These are phyloP conservation scores for Pisolithus thermaeus DNA, from an alignment of 1,284 basidiomycete species.

Conservation along the genomic window DNA sequence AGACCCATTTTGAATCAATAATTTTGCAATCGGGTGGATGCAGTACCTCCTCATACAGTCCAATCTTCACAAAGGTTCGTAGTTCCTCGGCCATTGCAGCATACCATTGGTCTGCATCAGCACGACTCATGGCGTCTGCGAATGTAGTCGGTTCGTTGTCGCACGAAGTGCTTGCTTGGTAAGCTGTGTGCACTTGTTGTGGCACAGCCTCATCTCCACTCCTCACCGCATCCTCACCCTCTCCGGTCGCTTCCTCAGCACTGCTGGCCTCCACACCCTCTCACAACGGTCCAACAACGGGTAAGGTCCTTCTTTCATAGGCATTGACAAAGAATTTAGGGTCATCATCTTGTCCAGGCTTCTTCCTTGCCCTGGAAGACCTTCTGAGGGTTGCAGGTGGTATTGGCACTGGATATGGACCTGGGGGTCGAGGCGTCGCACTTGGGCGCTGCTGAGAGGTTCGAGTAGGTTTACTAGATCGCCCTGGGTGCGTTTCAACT, in stretches of 20 bases:
- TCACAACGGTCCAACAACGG: not conserved
- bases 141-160: not conserved
- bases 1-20: constrained; percentile 26
- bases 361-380: not conserved
- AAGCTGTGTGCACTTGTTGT: no score
- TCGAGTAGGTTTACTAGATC: no score
- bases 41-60: constrained; percentile 1
- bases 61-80: not conserved
- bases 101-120: not conserved
- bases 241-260: not conserved
- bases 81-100: not conserved
- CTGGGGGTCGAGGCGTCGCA: no score
- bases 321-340: not conserved
- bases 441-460: no score
- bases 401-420: not conserved
- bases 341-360: not conserved
- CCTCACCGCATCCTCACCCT: no score
- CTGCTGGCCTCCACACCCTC: not conserved
- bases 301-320: not conserved
- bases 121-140: not conserved
- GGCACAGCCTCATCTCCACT: no score
- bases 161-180: no score
- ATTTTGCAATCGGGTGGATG: not conserved
- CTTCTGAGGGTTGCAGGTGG: not conserved
- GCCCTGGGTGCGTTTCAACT: no score